Evolutionary conservation across 176 grass and related monocot species (phyloP).

Genomic region (Metroxylon sagu): DNA sequence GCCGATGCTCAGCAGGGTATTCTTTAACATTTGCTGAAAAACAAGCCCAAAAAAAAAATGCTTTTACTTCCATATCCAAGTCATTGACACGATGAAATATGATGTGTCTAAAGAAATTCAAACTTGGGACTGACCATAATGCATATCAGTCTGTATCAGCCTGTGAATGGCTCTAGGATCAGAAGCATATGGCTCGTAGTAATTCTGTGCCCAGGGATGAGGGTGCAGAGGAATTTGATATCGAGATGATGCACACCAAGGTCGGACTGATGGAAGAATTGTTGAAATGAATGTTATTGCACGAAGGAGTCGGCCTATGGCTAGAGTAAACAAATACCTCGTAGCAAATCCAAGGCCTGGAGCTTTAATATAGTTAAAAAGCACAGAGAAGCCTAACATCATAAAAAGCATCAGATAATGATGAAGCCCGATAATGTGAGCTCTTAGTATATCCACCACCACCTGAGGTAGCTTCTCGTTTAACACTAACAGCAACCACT

Average conservation of each 20-base stretch:
- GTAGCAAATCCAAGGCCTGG: constrained; percentile 74
- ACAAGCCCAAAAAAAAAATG: too few species aligned
- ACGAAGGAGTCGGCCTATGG: constrained; percentile 63
- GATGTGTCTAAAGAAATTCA: too few species aligned
- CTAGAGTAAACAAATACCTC: constrained; percentile 92
- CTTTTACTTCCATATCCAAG: too few species aligned
- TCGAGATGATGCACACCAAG: constrained; percentile 65
- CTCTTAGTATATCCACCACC: constrained; percentile 57
- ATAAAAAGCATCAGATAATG: constrained; percentile 86
- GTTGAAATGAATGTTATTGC: constrained; percentile 71
- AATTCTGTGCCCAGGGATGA: constrained; percentile 88
- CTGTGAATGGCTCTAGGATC: constrained; percentile 52
- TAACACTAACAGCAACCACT: constrained; percentile 72
- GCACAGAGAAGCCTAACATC: constrained; percentile 78
- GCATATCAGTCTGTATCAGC: constrained; percentile 56
- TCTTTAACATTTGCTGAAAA: not conserved
- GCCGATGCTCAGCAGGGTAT: constrained; percentile 54
- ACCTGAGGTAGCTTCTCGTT: constrained; percentile 69
- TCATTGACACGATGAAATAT: too few species aligned
- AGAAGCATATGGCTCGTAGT: constrained; percentile 79
- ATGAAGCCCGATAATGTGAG: constrained; percentile 72
- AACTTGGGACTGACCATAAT: constrained; percentile 49
- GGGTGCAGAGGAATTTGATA: constrained; percentile 66
- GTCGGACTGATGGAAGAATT: constrained; percentile 73
- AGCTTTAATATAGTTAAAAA: constrained; percentile 75